Base-by-base conservation (phyloP, 306 rosid species). In the Prunus mira region DNA sequence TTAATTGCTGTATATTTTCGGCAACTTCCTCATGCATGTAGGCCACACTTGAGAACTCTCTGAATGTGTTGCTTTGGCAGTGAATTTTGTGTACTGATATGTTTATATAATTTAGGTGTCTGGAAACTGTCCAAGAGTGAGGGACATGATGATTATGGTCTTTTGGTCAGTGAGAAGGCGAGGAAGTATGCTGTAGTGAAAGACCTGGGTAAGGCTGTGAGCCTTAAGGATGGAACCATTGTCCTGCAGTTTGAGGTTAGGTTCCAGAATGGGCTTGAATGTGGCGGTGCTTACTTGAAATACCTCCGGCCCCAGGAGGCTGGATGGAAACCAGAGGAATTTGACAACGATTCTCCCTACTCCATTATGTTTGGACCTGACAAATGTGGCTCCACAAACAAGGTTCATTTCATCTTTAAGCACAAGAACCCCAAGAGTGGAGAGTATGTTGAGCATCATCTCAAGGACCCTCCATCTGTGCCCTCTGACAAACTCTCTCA, bases 281-380 rank as follows among this genome's bases (percentile, higher is more conserved):
- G 98, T 79, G 97, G 98, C 69, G 98, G 98, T 80, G 97, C 98
- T 6, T 95, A 95, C 87, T 76, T 95, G 77, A 95, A 95, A 72
- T 95, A 88, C 77, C 96, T 92, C 67, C 89, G 88, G 54, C 91
- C 98, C 10, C 98, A 95, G 82, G 91, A 79, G 50, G 92, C 86
- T 20, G 98, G 96, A 19, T 95, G 97, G 98, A 86, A 79, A 58
- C 64, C 97, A 0, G 89, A 90, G 83, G 92, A 79, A 63, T 92
- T 95, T 78, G 87, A 87, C 76, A 90, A 85, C 8, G 96, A 89
- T 19, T 84, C 97, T 75, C 97, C 96, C 0, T 95, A 92, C 65
- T 78, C 97, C 7, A 82, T 95, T 27, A 92, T 95, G 97, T 95
- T 92, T 81, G 99, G 97, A 78, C 98, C 97, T 45, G 98, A 95